phyloP scores from a whole-genome alignment of 495 filamentous ascomycete species.

The Penicillium arizonense region DNA sequence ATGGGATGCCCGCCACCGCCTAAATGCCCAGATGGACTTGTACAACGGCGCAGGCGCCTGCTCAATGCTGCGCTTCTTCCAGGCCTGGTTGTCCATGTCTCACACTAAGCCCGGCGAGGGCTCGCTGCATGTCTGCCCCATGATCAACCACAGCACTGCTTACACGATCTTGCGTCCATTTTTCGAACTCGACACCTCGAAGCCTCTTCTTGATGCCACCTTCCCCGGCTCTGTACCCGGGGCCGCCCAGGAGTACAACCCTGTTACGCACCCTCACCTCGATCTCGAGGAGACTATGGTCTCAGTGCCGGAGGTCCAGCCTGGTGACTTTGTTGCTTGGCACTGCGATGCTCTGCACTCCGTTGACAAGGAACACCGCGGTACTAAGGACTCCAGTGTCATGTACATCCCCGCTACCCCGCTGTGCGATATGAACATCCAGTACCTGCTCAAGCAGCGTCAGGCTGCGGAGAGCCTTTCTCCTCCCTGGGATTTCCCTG shows the following conservation, averaged over 20 bases:
- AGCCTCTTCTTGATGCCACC: constrained; percentile 32
- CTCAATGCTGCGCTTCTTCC: constrained; percentile 83
- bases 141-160: constrained; percentile 68
- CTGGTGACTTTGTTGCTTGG: constrained; percentile 89
- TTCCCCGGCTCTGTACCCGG: constrained; percentile 78
- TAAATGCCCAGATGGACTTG: constrained; percentile 68
- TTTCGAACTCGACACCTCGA: constrained; percentile 58
- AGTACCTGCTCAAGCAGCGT: constrained; percentile 67
- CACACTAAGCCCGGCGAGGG: constrained; percentile 69
- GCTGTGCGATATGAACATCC: constrained; percentile 68
- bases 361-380: constrained; percentile 76
- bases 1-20: constrained; percentile 70
- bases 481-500: constrained; percentile 58
- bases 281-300: constrained; percentile 72
- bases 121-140: constrained; percentile 79
- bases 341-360: constrained; percentile 84
- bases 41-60: constrained; percentile 83
- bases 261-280: constrained; percentile 73
- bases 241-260: constrained; percentile 73
- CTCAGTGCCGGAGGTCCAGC: constrained; percentile 69
- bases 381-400: constrained; percentile 70
- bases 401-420: constrained; percentile 87
- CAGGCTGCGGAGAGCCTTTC: constrained; percentile 48
- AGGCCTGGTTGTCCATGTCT: constrained; percentile 86
- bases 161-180: constrained; percentile 87